Evolutionary conservation across 2,329 filamentous ascomycete genomes (phyloP).

Genomic region (Colletotrichum eremochloae): DNA sequence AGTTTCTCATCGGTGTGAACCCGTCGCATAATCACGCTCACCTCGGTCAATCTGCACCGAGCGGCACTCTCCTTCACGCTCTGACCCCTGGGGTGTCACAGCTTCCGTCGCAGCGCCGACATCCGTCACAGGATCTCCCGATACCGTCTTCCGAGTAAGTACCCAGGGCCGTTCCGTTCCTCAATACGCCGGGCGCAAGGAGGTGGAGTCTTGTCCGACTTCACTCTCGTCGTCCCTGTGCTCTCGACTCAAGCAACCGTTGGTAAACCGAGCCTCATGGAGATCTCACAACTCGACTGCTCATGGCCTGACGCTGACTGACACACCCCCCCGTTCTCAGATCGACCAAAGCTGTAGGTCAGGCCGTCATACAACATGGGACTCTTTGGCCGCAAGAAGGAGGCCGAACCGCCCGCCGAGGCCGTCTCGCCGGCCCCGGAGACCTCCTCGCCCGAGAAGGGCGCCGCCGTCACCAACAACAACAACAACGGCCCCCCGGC

Average conservation of each 20-base stretch:
- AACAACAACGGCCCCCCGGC: neutral
- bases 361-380: conserved; percentile 13
- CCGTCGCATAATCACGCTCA: neutral
- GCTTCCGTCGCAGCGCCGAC: neutral
- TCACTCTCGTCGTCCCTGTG: no score
- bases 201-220: no score
- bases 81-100: conserved; percentile 15
- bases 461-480: neutral
- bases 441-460: conserved; percentile 19
- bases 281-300: neutral
- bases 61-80: conserved; percentile 1
- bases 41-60: neutral
- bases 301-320: neutral
- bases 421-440: conserved; percentile 2
- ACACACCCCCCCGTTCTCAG: neutral
- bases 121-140: conserved; percentile 3
- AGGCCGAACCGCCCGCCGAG: conserved; percentile 19
- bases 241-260: no score
- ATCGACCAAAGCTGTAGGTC: neutral
- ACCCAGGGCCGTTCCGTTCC: no score
- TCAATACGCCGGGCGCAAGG: no score
- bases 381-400: conserved; percentile 20
- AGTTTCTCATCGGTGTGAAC: neutral
- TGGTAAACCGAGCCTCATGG: no score
- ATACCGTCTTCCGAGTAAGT: conserved; percentile 4